Evolutionary conservation across 2,329 filamentous ascomycete species (phyloP).

Genomic region (Pyrenophora seminiperda): DNA sequence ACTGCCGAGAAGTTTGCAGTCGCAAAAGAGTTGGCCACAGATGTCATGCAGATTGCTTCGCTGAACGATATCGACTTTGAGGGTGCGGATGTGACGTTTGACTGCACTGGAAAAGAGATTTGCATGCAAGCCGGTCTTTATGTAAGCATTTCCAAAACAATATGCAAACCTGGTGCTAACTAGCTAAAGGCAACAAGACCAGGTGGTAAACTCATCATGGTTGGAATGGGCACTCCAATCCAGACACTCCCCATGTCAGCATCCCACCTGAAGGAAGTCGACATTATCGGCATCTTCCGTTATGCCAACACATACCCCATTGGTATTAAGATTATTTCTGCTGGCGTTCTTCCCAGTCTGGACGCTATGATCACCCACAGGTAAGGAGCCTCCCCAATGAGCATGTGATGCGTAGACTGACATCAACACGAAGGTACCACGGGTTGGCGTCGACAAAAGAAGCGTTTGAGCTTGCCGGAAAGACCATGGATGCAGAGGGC

Average conservation of each 20-base stretch:
- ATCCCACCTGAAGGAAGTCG: slow-evolving; percentile 61
- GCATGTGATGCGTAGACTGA: background rate
- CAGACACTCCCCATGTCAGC: slow-evolving; percentile 61
- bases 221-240: slow-evolving; percentile 62
- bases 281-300: slow-evolving; percentile 63
- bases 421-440: slow-evolving; percentile 37
- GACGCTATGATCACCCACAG: slow-evolving; percentile 61
- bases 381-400: background rate
- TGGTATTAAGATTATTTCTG: slow-evolving; percentile 59
- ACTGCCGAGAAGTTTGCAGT: slow-evolving; percentile 40
- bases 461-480: slow-evolving; percentile 58
- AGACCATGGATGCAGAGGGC: slow-evolving; percentile 58
- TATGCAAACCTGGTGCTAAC: slow-evolving; percentile 16
- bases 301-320: slow-evolving; percentile 61
- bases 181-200: slow-evolving; percentile 48
- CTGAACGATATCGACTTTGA: slow-evolving; percentile 46
- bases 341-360: slow-evolving; percentile 56
- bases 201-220: slow-evolving; percentile 60
- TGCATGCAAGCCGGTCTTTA: slow-evolving; percentile 52
- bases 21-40: slow-evolving; percentile 45
- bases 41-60: slow-evolving; percentile 46
- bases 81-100: slow-evolving; percentile 49
- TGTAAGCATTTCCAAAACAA: slow-evolving; percentile 29
- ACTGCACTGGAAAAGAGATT: slow-evolving; percentile 51
- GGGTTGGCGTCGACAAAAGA: slow-evolving; percentile 56